Conservation (phyloP, 2,329 filamentous ascomycete genomes). For the Alternaria tenuissima region DNA sequence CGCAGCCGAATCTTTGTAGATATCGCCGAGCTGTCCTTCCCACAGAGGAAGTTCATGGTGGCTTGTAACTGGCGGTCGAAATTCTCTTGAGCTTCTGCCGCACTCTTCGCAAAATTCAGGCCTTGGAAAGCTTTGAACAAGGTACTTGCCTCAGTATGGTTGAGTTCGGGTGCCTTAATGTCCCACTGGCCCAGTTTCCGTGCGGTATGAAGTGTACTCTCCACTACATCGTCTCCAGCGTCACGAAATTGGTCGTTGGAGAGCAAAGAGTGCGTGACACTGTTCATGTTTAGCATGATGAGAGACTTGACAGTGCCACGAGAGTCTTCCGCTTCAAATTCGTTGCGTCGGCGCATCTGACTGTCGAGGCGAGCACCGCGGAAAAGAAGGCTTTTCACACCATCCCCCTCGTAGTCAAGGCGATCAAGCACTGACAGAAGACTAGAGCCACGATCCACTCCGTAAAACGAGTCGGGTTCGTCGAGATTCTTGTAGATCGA, state of each 20-base stretch:
- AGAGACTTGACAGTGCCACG: slow-evolving; percentile 79
- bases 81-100: slow-evolving; percentile 61
- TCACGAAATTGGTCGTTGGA: slow-evolving; percentile 70
- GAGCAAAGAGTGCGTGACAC: slow-evolving; percentile 81
- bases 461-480: slow-evolving; percentile 96
- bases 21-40: slow-evolving; percentile 34
- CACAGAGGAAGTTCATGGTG: slow-evolving; percentile 52
- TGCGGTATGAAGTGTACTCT: slow-evolving; percentile 80
- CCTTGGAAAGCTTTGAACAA: slow-evolving; percentile 84
- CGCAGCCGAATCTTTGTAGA: slow-evolving; percentile 39
- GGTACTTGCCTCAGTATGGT: slow-evolving; percentile 70
- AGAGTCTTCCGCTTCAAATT: slow-evolving; percentile 66
- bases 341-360: slow-evolving; percentile 71
- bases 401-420: slow-evolving; percentile 89
- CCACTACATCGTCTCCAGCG: slow-evolving; percentile 66
- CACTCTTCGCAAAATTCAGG: slow-evolving; percentile 71
- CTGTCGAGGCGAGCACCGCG: slow-evolving; percentile 91
- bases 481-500: slow-evolving; percentile 91
- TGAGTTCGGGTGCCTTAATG: slow-evolving; percentile 73
- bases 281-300: slow-evolving; percentile 81
- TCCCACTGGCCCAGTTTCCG: slow-evolving; percentile 92
- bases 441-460: slow-evolving; percentile 79
- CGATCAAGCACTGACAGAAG: slow-evolving; percentile 80
- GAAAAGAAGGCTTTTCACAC: slow-evolving; percentile 86
- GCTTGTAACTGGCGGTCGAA: slow-evolving; percentile 69